Evolutionary conservation across 2,329 filamentous ascomycete genomes (phyloP).

Genomic region (Ophiostoma triangulosporum): DNA sequence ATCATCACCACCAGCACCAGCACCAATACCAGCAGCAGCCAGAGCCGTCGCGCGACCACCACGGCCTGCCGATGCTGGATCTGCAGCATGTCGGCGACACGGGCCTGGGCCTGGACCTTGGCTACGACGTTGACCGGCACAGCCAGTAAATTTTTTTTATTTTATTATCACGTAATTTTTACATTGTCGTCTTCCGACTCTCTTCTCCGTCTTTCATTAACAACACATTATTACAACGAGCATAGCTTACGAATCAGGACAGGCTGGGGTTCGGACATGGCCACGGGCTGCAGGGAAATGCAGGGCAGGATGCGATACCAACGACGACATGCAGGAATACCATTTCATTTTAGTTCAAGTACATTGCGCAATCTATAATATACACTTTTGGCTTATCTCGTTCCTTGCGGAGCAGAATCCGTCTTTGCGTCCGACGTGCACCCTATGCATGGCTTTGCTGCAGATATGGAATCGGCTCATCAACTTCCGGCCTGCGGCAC

Average conservation of each 20-base stretch:
- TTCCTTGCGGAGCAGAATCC: neutral
- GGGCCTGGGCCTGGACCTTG: neutral
- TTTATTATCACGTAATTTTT: neutral
- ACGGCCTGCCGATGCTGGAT: neutral
- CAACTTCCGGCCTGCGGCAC: too few relatives aligned
- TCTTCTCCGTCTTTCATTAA: neutral
- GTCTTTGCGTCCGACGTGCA: too few relatives aligned
- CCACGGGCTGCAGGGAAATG: neutral
- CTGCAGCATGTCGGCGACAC: neutral
- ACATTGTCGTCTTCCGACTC: neutral
- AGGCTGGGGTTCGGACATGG: too few relatives aligned
- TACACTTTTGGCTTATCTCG: neutral
- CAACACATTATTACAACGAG: neutral
- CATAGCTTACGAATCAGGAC: neutral
- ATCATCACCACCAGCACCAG: neutral
- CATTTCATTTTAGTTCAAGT: too few relatives aligned
- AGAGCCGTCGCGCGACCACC: neutral
- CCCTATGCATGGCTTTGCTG: too few relatives aligned
- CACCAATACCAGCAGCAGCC: neutral
- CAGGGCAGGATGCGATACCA: neutral
- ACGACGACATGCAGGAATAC: neutral
- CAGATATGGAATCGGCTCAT: too few relatives aligned
- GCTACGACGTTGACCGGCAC: neutral
- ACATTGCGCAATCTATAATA: too few relatives aligned
- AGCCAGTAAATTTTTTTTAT: neutral